These are phyloP conservation scores for Fonsecaea pedrosoi DNA, from an alignment of 2,329 filamentous ascomycete species.

Conservation along the genomic window DNA sequence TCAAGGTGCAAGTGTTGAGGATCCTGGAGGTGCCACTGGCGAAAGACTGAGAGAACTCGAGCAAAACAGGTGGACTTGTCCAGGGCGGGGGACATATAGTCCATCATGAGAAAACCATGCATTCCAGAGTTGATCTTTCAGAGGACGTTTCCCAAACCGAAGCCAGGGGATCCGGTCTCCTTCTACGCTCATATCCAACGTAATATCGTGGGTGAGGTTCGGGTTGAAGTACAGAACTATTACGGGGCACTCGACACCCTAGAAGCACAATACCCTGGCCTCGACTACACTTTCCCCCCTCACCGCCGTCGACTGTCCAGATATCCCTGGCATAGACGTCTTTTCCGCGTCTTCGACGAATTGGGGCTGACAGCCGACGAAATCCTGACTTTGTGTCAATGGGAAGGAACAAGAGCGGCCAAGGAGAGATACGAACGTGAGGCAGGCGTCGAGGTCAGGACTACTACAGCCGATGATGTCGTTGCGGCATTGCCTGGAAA, in stretches of 20 bases:
- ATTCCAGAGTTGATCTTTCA: constrained; percentile 65
- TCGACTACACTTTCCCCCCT: constrained; percentile 67
- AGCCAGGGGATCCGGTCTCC: constrained; percentile 62
- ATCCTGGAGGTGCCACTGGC: not conserved
- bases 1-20: not conserved
- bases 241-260: constrained; percentile 69
- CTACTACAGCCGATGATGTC: constrained; percentile 67
- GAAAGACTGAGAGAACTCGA: not conserved
- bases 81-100: not conserved
- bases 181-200: constrained; percentile 66
- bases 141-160: constrained; percentile 63
- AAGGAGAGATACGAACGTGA: constrained; percentile 58
- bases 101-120: constrained; percentile 65
- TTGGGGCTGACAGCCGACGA: constrained; percentile 65
- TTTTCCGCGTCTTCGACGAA: constrained; percentile 67
- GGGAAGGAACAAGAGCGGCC: constrained; percentile 59
- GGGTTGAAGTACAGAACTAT: constrained; percentile 68
- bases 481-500: constrained; percentile 36
- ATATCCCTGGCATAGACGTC: constrained; percentile 65
- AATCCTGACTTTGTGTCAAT: constrained; percentile 67
- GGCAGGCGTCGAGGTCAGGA: constrained; percentile 64
- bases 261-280: constrained; percentile 70
- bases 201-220: constrained; percentile 69
- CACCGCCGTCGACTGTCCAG: constrained; percentile 68
- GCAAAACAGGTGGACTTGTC: not conserved